These are phyloP conservation scores for Xylogone sp. DNA, from an alignment of 2,329 filamentous ascomycete genomes.

Conservation along the genomic window DNA sequence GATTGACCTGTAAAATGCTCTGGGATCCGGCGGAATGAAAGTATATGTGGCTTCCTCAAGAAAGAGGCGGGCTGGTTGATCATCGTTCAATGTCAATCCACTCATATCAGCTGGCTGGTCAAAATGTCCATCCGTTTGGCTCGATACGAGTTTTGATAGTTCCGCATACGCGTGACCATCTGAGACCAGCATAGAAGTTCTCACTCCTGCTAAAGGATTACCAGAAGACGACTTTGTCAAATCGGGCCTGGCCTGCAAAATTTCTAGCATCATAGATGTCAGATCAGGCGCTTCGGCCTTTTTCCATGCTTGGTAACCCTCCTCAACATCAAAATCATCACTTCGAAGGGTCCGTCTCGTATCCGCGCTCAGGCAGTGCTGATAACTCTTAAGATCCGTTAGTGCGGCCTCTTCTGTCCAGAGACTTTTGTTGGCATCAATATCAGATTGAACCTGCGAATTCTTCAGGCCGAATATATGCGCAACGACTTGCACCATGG, in stretches of 20 bases:
- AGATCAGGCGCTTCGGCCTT: constrained; percentile 83
- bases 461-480: constrained; percentile 79
- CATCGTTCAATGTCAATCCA: constrained; percentile 23
- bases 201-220: constrained; percentile 55
- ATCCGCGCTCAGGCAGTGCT: constrained; percentile 79
- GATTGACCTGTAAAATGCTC: constrained; percentile 79
- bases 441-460: constrained; percentile 79
- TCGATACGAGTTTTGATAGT: constrained; percentile 47
- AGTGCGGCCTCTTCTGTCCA: constrained; percentile 94
- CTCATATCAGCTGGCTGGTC: constrained; percentile 30
- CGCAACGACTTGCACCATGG: constrained; percentile 81
- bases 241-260: constrained; percentile 81
- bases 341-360: constrained; percentile 70
- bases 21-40: constrained; percentile 82
- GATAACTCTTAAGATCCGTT: constrained; percentile 89
- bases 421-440: constrained; percentile 71
- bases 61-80: constrained; percentile 18
- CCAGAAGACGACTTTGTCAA: constrained; percentile 60
- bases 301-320: constrained; percentile 87
- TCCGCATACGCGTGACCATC: constrained; percentile 47
- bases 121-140: constrained; percentile 39
- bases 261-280: constrained; percentile 89
- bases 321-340: constrained; percentile 86
- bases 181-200: constrained; percentile 34
- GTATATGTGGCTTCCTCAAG: constrained; percentile 70